phyloP scores from a whole-genome alignment of 768 basidiomycete genomes.

The Lactifluus pinguis region DNA sequence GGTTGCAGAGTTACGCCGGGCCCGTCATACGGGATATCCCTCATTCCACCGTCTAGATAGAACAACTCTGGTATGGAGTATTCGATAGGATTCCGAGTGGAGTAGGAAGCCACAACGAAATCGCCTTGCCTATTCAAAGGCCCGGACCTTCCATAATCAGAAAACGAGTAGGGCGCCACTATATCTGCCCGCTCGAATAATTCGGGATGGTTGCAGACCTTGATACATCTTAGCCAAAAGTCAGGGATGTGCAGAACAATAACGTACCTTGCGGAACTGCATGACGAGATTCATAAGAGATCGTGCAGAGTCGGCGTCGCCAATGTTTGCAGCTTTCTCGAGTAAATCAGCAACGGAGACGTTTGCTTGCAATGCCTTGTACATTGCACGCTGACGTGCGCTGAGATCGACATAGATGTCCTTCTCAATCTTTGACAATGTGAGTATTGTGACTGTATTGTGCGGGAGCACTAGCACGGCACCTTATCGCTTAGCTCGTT shows the following conservation, averaged over 20 bases:
- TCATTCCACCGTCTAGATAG: conserved; percentile 67
- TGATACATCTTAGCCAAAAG: neutral
- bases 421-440: conserved; percentile 71
- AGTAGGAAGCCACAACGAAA: conserved; percentile 72
- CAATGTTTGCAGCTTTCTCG: conserved; percentile 85
- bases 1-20: conserved; percentile 33
- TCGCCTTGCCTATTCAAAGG: conserved; percentile 86
- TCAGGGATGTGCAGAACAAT: neutral
- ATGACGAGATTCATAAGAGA: conserved; percentile 99
- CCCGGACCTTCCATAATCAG: conserved; percentile 70
- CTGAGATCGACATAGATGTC: conserved; percentile 93
- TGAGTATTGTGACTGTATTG: neutral
- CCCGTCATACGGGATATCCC: conserved; percentile 54
- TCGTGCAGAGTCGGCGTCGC: conserved; percentile 84
- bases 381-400: conserved; percentile 83
- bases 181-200: conserved; percentile 97
- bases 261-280: conserved; percentile 91
- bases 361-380: conserved; percentile 82
- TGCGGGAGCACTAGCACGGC: conserved; percentile 12
- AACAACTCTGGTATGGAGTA: conserved; percentile 65
- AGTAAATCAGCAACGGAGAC: conserved; percentile 92
- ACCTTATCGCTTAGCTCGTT: conserved; percentile 99
- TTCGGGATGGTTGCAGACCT: conserved; percentile 98
- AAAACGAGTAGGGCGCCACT: conserved; percentile 85
- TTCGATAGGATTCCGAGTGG: conserved; percentile 81